Evolutionary conservation across 1,139 yeast genomes (phyloP), one percentile per base, ranked within the genome.

Genomic region (Yamadazyma buinensis): DNA sequence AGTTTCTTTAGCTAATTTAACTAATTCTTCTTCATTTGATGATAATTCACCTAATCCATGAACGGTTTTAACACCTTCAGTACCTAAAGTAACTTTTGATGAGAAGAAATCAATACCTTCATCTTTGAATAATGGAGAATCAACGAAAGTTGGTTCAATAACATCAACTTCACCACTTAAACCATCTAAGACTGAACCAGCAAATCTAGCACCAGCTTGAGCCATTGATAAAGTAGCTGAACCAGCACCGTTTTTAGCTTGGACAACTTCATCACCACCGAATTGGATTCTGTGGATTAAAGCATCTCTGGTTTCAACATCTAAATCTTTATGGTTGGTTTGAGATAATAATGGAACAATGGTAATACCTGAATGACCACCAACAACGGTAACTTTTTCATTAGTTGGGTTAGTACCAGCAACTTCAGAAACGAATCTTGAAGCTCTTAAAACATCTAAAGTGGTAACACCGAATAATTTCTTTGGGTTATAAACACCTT

Each of bases 141-240:
- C 80, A 37, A 75, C 75, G 48, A 68, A 75, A 37, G 73, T 54
- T 50, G 72, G 75, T 62, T 63, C 79, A 42, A 71, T 64, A 42
- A 72, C 64, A 43, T 67, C 71, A 36, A 49, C 51, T 52, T 67
- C 75, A 45, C 76, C 79, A 27, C 71, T 64, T 46, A 77, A 59
- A 48, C 84, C 76, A 54, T 72, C 64, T 55, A 80, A 64, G 30
- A 81, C 76, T 36, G 78, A 61, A 48, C 77, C 76, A 37, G 88
- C 75, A 49, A 86, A 78, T 61, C 84, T 77, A 59, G 80, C 90
- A 49, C 94, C 96, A 34, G 97, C 96, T 59, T 87, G 92, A 34
- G 97, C 97, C 97, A 90, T 90, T 37, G 96, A 85, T 49, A 90
- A 72, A 34, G 97, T 90, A 45, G 96, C 95, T 34, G 95, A 85